Evolutionary conservation across 2,329 filamentous ascomycete genomes (phyloP), one percentile per base, ranked within the genome.

Genomic region (Aspergillus ochraceus): DNA sequence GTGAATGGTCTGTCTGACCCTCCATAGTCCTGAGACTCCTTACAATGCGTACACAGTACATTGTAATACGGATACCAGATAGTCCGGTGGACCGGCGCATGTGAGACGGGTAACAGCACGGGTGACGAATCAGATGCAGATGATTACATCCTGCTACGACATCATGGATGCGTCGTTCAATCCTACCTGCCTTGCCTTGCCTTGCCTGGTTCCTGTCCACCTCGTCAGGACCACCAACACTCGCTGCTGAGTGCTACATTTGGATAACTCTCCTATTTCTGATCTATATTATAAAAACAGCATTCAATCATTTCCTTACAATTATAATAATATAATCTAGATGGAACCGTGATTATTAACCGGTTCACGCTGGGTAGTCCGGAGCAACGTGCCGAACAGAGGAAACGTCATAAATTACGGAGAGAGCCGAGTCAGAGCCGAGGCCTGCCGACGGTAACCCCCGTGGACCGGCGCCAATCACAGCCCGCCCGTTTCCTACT

Each of bases 391-490:
- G 66, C 68, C 66, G 68, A 67, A 60, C 61, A 57, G 36, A 8
- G 26, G 60, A 63, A 68, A 70, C 70, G 69, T 72, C 70, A 71
- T 72, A 69, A 64, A 71, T 68, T 71, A 69, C 65, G 54, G 50
- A 45, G 64, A 62, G 67, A 70, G 63, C 71, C 66, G 66, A 71
- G 51, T 36, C 60, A 62, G 65, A 73, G 64, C 73, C 72, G 72
- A 74, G 71, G 73, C 70, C 66, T 73, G 67, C 72, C 71, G 72
- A 74, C 61, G 61, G 58, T 29, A 54, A 63, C 66, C 64, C 64
- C 71, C 68, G 71, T 68, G 60, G 62, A 54, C 62, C 63, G 58
- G 57, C 54, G 64, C 67, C 67, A 74, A 75, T 74, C 47, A 70
- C 14, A 32, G 55, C 49, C 57, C 49, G 64, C 57, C 49, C 55